phyloP scores from a whole-genome alignment of 2,329 filamentous ascomycete species.

The Neoscytalidium dimidiatum region DNA sequence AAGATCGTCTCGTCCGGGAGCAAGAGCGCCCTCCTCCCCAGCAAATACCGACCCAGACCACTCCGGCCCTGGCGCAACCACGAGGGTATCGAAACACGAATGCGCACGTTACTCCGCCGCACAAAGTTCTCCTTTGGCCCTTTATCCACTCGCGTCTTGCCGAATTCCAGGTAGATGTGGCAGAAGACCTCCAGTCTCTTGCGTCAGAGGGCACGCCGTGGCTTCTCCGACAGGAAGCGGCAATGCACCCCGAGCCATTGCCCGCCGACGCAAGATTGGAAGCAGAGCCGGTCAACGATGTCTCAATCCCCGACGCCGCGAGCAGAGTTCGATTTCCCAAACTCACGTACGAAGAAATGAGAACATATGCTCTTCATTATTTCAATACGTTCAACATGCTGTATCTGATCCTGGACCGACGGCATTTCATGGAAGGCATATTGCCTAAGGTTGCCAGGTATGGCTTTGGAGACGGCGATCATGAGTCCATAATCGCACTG shows the following conservation, averaged over 20 bases:
- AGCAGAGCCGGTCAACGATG: not conserved
- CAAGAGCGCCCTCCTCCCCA: not conserved
- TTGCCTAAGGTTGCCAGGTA: slow-evolving; percentile 42
- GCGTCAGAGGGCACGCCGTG: slow-evolving; percentile 20
- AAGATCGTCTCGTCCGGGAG: not conserved
- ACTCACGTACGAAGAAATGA: slow-evolving; percentile 20
- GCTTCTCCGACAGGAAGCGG: slow-evolving; percentile 19
- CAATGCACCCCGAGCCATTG: slow-evolving; percentile 12
- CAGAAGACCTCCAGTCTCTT: slow-evolving; percentile 18
- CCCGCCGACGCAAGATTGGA: slow-evolving; percentile 10
- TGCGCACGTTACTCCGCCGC: slow-evolving; percentile 23
- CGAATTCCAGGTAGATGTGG: slow-evolving; percentile 4
- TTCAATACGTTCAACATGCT: slow-evolving; percentile 21
- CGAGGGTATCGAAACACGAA: not conserved
- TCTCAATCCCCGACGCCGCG: not conserved
- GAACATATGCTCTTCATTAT: slow-evolving; percentile 16
- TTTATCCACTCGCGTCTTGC: slow-evolving; percentile 18
- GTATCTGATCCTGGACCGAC: slow-evolving; percentile 20
- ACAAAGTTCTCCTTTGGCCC: slow-evolving; percentile 26
- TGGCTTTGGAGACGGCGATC: slow-evolving; percentile 53
- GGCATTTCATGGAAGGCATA: slow-evolving; percentile 7
- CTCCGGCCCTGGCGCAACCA: not conserved
- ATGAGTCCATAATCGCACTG: slow-evolving; percentile 55
- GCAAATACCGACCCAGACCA: not conserved
- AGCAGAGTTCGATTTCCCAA: slow-evolving; percentile 10